A percentile compares a stretch with the other conserved stretches of the same genome.
phyloP scores from a whole-genome alignment of 257 asterid genomes.

The Solanum lycopersicoides region DNA sequence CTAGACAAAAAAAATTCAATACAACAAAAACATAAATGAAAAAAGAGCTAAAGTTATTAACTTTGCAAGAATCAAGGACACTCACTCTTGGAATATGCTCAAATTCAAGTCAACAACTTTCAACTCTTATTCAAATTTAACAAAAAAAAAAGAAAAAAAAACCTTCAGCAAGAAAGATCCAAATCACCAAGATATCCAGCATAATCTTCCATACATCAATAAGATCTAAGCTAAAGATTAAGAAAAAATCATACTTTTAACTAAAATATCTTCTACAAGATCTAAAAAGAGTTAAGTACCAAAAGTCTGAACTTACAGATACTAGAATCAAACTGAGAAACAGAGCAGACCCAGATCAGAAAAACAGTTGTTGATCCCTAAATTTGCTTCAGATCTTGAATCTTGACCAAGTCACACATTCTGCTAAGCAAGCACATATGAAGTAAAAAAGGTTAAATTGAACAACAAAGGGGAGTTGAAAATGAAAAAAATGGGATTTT shows the following conservation, averaged over 20 bases:
- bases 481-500: neutral
- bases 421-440: neutral
- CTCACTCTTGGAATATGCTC: neutral
- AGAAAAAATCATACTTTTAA: neutral
- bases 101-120: conserved; percentile 3
- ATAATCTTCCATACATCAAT: neutral
- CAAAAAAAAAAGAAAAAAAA: neutral
- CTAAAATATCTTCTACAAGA: neutral
- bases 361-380: neutral
- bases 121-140: neutral
- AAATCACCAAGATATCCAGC: neutral
- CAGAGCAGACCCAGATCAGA: neutral
- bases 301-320: neutral
- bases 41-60: neutral
- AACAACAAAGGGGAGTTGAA: neutral
- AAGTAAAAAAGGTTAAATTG: neutral
- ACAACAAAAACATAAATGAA: neutral
- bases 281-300: neutral
- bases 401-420: neutral
- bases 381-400: neutral
- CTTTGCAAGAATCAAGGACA: neutral
- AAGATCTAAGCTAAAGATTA: conserved; percentile 1
- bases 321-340: neutral
- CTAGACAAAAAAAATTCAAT: neutral
- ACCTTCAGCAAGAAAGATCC: neutral